Evolutionary conservation across 2,329 filamentous ascomycete species (phyloP).

Genomic region (Aspergillus carbonarius): DNA sequence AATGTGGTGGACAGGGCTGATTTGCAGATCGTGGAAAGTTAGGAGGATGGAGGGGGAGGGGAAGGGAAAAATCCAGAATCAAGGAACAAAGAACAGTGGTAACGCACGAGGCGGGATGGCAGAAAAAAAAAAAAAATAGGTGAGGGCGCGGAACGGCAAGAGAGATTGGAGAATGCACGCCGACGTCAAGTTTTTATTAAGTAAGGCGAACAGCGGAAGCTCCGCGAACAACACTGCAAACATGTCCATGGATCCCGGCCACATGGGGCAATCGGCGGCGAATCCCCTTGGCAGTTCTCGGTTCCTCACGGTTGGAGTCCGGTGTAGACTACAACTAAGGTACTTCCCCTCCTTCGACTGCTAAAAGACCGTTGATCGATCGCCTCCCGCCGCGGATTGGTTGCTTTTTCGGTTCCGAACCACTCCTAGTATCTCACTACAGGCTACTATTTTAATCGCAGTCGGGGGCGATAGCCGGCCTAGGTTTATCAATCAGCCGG

Average conservation of each 20-base stretch:
- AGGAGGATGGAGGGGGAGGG: not conserved
- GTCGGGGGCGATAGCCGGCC: not conserved
- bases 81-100: not conserved
- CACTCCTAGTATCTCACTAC: too few species aligned
- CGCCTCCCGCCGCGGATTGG: not conserved
- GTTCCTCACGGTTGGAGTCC: too few species aligned
- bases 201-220: constrained; percentile 2
- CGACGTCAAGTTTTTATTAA: constrained; percentile 11
- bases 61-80: not conserved
- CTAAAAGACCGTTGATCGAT: constrained; percentile 2
- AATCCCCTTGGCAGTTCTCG: not conserved
- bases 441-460: constrained; percentile 2
- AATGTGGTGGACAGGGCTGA: not conserved
- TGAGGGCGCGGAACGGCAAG: not conserved
- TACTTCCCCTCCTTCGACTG: not conserved
- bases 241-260: not conserved
- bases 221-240: not conserved
- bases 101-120: constrained; percentile 1
- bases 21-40: not conserved
- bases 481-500: not conserved
- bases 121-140: constrained; percentile 1
- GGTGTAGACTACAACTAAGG: too few species aligned
- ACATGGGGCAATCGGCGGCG: not conserved
- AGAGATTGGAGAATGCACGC: not conserved
- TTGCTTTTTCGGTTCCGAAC: not conserved